Evolutionary conservation across 345 rosid genomes (phyloP), one percentile per base, ranked within the genome.

Genomic region (Rhodomyrtus tomentosa): DNA sequence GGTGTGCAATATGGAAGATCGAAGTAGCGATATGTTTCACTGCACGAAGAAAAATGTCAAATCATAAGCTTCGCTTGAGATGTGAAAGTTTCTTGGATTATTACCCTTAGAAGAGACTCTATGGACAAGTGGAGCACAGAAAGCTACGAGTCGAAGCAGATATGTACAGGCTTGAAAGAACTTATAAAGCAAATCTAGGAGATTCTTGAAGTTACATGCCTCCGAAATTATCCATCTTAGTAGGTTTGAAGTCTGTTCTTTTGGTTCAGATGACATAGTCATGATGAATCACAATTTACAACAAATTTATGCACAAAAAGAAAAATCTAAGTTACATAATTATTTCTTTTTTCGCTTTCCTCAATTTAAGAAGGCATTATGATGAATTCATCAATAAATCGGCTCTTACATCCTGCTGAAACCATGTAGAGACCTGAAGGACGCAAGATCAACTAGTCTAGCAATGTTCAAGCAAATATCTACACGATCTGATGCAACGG

Each of bases 11-110:
- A 62, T 18, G 76, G 99, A 21, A 95, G 94, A 89, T 95, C 95
- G 48, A 93, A 95, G 84, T 94, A 94, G 55, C 96, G 94, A 89
- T 94, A 95, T 13, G 98, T 95, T 90, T 95, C 95, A 87, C 98
- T 95, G 94, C 87, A 88, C 20, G 82, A 40, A 83, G 84, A 74
- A 73, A 73, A 45, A 87, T 84, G 85, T 82, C 83, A 84, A 83
- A 79, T 81, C 56, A 88, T 80, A 54, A 86, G 56, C 42, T 84
- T 62, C 42, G 76, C 76, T 32, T 32, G 42, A 62, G 76, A 62
- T 32, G 32, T 62, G 32, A 32, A 16, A 62, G 12, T 32, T 32
- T 38, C 76, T 62, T 62, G 76, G 76, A 32, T 32, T 62, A 32
- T 32, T 32, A 62, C 76, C 25, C 27, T 53, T 53, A 29, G 62